Base-by-base conservation (phyloP, 805 yeast species). In the Monosporozyma unispora region DNA sequence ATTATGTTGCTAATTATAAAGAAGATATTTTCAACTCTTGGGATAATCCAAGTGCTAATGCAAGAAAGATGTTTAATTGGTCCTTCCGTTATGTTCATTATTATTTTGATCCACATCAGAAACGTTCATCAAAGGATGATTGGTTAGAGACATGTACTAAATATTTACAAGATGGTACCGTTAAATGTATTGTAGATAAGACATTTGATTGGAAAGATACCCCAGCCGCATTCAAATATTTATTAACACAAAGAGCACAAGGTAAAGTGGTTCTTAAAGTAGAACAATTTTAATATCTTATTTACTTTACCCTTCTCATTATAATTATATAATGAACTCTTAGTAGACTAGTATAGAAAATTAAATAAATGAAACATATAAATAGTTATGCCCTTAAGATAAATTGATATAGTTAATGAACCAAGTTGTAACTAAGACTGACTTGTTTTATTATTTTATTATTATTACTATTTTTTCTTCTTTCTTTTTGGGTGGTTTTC, bases 191-290 rank as follows among this genome's bases (percentile, higher is more conserved):
- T 28, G 68, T 87, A 38, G 93, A 85, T 59, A 70, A 78, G 11
- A 74, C 73, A 29, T 77, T 70, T 54, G 70, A 76, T 23, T 79
- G 86, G 73, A 75, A 72, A 16, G 72, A 82, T 4, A 75, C 69
- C 50, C 56, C 70, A 39, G 67, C 72, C 14, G 95, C 93, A 0
- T 66, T 77, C 46, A 75, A 75, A 3, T 72, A 71, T 56, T 66
- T 85, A 49, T 66, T 65, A 18, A 61, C 71, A 9, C 78, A 80
- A 47, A 73, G 71, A 51, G 79, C 82, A 5, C 77, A 74, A 50
- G 96, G 96, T 35, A 87, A 87, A 63, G 70, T 87, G 45, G 75
- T 87, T 16, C 49, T 73, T 40, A 61, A 72, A 40, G 69, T 70
- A 16, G 77, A 73, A 49, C 60, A 61, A 28, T 73, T 73, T 52